Base-by-base conservation (phyloP, 129 eudicot species). In the Arctium minus region DNA sequence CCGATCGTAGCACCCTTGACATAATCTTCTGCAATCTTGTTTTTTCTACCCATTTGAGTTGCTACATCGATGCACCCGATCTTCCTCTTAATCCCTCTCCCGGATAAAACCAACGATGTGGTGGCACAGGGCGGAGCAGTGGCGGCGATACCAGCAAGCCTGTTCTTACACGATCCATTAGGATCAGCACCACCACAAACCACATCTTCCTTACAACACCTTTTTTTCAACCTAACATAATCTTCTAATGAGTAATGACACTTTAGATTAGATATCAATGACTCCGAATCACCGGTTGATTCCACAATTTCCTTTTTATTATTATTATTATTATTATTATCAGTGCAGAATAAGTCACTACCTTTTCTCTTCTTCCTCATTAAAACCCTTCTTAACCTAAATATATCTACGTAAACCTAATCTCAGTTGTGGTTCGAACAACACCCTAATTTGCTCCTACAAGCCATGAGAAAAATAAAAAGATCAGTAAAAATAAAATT, bases 301-400 rank as follows among this genome's bases (percentile, higher is more conserved):
- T 92, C 90, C 22, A 77, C 82, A 38, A 75, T 56, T 10, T 81
- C 86, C 10, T 85, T 73, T 44, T 40, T 40, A 7, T 40, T 40
- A 1, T 40, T 40, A 7, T 40, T 40, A 8, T 42, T 42, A 42
- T 70, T 71, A 17, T 82, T 76, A n/a, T 78, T 77, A 69, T 74
- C 83, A 70, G 69, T 72, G 37, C 84, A 76, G 69, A 84, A 56
- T 33, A 87, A 70, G 56, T 90, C 94, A 73, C 93, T 82, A 5
- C 98, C 98, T 84, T 93, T 93, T 75, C 98, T 84, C 89, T 93
- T 93, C 90, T 90, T 93, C 91, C 89, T 89, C 96, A 88, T 89
- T 78, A 86, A 83, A 33, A 73, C 69, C 69, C 62, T 60, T 8
- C 8, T 33, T 3, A 27, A 10, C 42, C 36, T 67, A 62, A 32